Evolutionary conservation across 768 basidiomycete species (phyloP).

Genomic region (Dioszegia crocea): DNA sequence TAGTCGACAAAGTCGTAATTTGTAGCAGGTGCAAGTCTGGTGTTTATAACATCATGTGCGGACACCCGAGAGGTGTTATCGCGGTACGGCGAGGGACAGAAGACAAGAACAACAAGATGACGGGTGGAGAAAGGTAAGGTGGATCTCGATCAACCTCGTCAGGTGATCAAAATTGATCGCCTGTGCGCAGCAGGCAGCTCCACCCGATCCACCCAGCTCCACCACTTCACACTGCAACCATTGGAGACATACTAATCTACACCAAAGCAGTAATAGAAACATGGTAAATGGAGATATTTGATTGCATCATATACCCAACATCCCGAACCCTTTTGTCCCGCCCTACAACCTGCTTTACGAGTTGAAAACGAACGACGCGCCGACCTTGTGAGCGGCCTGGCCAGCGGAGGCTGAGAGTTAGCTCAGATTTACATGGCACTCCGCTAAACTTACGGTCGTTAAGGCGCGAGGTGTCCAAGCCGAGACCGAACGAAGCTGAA

Average conservation of each 20-base stretch:
- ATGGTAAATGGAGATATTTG: conserved; percentile 2
- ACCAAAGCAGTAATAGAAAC: too few relatives aligned
- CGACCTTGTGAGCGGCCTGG: conserved; percentile 51
- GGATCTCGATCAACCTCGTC: too few relatives aligned
- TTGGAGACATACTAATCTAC: too few relatives aligned
- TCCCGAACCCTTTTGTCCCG: background rate
- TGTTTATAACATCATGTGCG: too few relatives aligned
- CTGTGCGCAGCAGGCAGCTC: too few relatives aligned
- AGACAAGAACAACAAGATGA: too few relatives aligned
- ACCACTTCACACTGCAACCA: too few relatives aligned
- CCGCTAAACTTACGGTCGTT: conserved; percentile 60
- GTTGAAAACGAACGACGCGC: conserved; percentile 53
- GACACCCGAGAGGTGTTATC: too few relatives aligned
- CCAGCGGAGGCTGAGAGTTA: conserved; percentile 41
- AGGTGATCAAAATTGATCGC: too few relatives aligned
- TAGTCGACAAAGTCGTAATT: background rate
- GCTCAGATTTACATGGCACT: background rate
- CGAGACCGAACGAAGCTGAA: conserved; percentile 74
- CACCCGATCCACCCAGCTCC: too few relatives aligned
- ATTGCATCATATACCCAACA: conserved; percentile 9
- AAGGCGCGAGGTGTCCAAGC: conserved; percentile 87
- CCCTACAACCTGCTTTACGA: conserved; percentile 24
- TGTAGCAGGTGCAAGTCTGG: too few relatives aligned
- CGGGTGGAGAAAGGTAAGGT: background rate
- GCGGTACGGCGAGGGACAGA: too few relatives aligned